Conservation (phyloP, 75 land plant genomes). For the Pinus tabuliformis region DNA sequence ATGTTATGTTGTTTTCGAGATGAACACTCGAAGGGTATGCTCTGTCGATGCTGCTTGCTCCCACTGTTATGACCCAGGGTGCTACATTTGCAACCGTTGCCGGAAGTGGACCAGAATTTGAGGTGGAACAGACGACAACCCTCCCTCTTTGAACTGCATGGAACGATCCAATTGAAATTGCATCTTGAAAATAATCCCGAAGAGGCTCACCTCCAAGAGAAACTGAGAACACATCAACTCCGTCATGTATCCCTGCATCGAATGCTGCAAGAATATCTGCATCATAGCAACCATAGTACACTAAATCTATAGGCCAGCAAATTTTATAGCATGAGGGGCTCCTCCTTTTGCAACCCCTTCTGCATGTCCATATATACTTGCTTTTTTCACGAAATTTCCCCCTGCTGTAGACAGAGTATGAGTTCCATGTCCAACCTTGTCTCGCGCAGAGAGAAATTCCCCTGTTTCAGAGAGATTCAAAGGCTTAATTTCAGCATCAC, state of each 20-base stretch:
- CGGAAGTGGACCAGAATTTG: conserved; percentile 76
- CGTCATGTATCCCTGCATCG: too few species aligned
- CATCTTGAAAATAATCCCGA: too few species aligned
- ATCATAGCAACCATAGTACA: conserved; percentile 20
- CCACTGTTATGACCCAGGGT: conserved; percentile 92
- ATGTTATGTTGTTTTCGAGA: conserved; percentile 57
- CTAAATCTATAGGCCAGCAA: too few species aligned
- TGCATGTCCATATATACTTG: conserved; percentile 67
- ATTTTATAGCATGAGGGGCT: conserved; percentile 87
- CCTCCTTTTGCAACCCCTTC: conserved; percentile 67
- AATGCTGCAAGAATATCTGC: too few species aligned
- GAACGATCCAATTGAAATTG: neutral
- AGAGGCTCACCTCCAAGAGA: conserved; percentile 68
- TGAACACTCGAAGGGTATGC: conserved; percentile 73
- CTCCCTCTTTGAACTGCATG: conserved; percentile 74
- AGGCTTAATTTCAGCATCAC: conserved; percentile 34
- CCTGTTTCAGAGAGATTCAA: conserved; percentile 36
- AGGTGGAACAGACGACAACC: conserved; percentile 86
- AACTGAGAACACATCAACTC: too few species aligned
- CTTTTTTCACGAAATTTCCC: conserved; percentile 52
- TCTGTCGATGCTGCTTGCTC: conserved; percentile 87
- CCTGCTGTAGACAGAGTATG: conserved; percentile 80
- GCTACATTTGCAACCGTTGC: conserved; percentile 86
- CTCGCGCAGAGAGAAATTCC: conserved; percentile 72
- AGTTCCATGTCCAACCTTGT: conserved; percentile 88